A percentile compares a stretch with the other conserved stretches of the same genome.
phyloP scores from a whole-genome alignment of 805 yeast species.

The Komagataella kurtzmanii region DNA sequence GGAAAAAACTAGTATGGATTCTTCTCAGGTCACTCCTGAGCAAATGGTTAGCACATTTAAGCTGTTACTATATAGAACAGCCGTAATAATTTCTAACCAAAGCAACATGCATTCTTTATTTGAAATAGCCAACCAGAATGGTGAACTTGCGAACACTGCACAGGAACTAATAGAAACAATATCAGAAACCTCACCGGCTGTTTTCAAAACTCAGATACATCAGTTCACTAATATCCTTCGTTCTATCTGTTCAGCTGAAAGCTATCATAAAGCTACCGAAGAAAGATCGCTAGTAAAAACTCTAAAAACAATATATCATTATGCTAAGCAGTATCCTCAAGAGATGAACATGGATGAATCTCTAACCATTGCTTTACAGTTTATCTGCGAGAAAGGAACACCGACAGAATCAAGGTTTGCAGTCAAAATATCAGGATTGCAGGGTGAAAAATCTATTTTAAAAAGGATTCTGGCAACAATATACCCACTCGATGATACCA shows the following conservation, averaged over 20 bases:
- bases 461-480: slow-evolving; percentile 24
- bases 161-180: slow-evolving; percentile 45
- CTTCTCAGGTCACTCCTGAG: slow-evolving; percentile 28
- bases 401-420: slow-evolving; percentile 56
- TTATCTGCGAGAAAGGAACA: slow-evolving; percentile 35
- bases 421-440: slow-evolving; percentile 36
- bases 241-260: background rate
- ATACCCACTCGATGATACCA: slow-evolving; percentile 34
- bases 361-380: slow-evolving; percentile 30
- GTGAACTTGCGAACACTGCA: slow-evolving; percentile 21
- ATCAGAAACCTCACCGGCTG: slow-evolving; percentile 46
- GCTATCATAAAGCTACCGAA: background rate
- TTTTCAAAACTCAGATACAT: slow-evolving; percentile 45
- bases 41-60: slow-evolving; percentile 37
- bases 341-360: slow-evolving; percentile 27
- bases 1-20: slow-evolving; percentile 1
- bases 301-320: slow-evolving; percentile 47
- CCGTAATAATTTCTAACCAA: slow-evolving; percentile 50
- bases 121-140: slow-evolving; percentile 27
- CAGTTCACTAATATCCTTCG: slow-evolving; percentile 25
- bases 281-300: slow-evolving; percentile 18
- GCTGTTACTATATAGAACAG: slow-evolving; percentile 45
- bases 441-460: slow-evolving; percentile 25
- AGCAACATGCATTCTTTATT: slow-evolving; percentile 32
- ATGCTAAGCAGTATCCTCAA: slow-evolving; percentile 36